phyloP scores from a whole-genome alignment of 2,329 filamentous ascomycete genomes.

The Dryadomyces quercivorus region DNA sequence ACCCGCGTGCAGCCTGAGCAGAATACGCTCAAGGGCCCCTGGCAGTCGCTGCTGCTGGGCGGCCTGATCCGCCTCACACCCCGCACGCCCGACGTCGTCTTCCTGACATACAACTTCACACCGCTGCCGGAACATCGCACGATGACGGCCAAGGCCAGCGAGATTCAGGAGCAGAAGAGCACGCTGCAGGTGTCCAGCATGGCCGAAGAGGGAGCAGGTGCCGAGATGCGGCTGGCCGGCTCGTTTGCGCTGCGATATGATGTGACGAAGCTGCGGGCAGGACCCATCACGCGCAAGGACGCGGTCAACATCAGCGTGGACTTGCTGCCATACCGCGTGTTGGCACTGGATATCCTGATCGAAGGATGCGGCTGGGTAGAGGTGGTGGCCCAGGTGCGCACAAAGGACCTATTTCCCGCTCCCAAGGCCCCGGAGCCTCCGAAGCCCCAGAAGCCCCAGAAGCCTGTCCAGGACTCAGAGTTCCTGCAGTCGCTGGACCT shows the following conservation, averaged over 20 bases:
- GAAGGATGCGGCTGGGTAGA: conserved; percentile 94
- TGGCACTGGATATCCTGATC: conserved; percentile 74
- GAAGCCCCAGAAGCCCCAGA: too few relatives aligned
- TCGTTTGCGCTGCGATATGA: conserved; percentile 66
- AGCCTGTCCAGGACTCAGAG: conserved; percentile 1
- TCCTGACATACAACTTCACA: conserved; percentile 80
- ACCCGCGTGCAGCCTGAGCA: conserved; percentile 63
- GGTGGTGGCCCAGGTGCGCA: conserved; percentile 68
- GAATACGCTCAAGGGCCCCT: conserved; percentile 51
- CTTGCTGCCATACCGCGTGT: conserved; percentile 64
- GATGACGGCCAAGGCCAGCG: conserved; percentile 64
- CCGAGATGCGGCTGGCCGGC: conserved; percentile 57
- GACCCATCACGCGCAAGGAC: conserved; percentile 53
- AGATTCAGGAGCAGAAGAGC: conserved; percentile 53
- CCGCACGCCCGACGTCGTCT: conserved; percentile 45
- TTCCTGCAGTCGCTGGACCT: conserved; percentile 18
- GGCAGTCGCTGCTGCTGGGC: conserved; percentile 71
- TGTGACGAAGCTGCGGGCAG: conserved; percentile 68
- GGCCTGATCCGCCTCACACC: conserved; percentile 84
- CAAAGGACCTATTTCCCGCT: conserved; percentile 28
- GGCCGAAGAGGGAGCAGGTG: conserved; percentile 41
- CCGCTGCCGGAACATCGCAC: conserved; percentile 68
- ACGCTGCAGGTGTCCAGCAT: conserved; percentile 52
- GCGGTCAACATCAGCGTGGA: conserved; percentile 54
- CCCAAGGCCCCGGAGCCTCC: too few relatives aligned